phyloP scores from a whole-genome alignment of 2,329 filamentous ascomycete genomes.

The Huntiella abstrusa region DNA sequence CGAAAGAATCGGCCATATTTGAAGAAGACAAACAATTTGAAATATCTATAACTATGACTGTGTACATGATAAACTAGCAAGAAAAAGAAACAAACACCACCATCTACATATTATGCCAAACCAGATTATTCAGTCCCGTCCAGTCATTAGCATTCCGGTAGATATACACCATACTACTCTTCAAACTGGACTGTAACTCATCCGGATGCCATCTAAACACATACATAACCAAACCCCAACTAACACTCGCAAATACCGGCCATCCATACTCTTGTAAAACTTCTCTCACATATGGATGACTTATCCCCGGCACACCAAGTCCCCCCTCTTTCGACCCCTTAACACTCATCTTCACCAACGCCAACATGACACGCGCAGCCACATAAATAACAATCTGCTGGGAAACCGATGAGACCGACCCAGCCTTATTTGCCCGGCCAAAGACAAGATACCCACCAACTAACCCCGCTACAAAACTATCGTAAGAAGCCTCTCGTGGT shows the following conservation, averaged over 20 bases:
- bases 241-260: conserved; percentile 79
- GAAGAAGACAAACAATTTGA: too few relatives aligned
- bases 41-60: too few relatives aligned
- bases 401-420: conserved; percentile 60
- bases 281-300: conserved; percentile 21
- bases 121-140: conserved; percentile 66
- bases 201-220: conserved; percentile 84
- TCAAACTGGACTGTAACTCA: conserved; percentile 73
- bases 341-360: conserved; percentile 65
- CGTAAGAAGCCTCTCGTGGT: conserved; percentile 42
- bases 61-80: too few relatives aligned
- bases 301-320: conserved; percentile 27
- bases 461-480: conserved; percentile 72
- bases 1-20: too few relatives aligned
- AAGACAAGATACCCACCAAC: conserved; percentile 88
- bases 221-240: conserved; percentile 91
- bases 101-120: conserved; percentile 59
- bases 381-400: conserved; percentile 98
- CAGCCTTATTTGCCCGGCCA: conserved; percentile 45
- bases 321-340: conserved; percentile 28
- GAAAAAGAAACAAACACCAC: not conserved
- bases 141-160: conserved; percentile 78
- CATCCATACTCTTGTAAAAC: conserved; percentile 55
- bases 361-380: conserved; percentile 76
- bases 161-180: conserved; percentile 95